A percentile compares a stretch with the other conserved stretches of the same genome.
These are phyloP conservation scores for Candida jianshihensis DNA, from an alignment of 805 yeast genomes.

Conservation along the genomic window DNA sequence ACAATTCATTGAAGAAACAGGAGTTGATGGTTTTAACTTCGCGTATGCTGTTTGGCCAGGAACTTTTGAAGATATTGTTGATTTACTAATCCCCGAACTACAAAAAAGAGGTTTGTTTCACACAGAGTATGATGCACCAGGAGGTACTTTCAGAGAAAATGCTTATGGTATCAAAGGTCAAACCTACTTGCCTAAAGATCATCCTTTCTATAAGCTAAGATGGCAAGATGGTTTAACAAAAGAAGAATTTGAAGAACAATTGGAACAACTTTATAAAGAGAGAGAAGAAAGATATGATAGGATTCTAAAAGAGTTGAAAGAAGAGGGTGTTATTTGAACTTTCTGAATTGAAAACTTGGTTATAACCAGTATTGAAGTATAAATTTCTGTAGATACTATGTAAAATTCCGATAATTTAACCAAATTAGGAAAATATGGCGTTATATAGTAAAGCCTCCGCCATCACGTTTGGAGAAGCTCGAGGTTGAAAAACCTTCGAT, in stretches of 20 bases:
- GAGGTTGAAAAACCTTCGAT: too few species aligned
- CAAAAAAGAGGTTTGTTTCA: conserved; percentile 27
- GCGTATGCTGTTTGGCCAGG: conserved; percentile 34
- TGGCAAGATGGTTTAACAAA: conserved; percentile 1
- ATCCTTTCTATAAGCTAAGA: conserved; percentile 4
- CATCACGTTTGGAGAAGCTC: too few species aligned
- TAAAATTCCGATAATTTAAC: not conserved
- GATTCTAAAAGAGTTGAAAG: not conserved
- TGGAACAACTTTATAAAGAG: not conserved
- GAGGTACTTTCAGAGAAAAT: conserved; percentile 8
- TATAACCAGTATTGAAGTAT: too few species aligned
- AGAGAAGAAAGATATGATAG: not conserved
- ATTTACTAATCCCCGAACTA: conserved; percentile 31
- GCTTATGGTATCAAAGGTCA: conserved; percentile 5
- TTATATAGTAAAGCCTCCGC: too few species aligned
- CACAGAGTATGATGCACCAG: conserved; percentile 24
- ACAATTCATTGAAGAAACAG: conserved; percentile 33
- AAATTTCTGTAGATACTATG: too few species aligned
- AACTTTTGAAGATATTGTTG: conserved; percentile 33
- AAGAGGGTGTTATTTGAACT: too few species aligned
- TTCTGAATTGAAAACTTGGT: too few species aligned
- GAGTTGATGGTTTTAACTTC: conserved; percentile 37
- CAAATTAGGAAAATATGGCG: too few species aligned
- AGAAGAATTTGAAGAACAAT: conserved; percentile 4
- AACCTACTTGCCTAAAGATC: conserved; percentile 4